Conservation (phyloP, 495 filamentous ascomycete species). For the Schizothecium vesticola region DNA sequence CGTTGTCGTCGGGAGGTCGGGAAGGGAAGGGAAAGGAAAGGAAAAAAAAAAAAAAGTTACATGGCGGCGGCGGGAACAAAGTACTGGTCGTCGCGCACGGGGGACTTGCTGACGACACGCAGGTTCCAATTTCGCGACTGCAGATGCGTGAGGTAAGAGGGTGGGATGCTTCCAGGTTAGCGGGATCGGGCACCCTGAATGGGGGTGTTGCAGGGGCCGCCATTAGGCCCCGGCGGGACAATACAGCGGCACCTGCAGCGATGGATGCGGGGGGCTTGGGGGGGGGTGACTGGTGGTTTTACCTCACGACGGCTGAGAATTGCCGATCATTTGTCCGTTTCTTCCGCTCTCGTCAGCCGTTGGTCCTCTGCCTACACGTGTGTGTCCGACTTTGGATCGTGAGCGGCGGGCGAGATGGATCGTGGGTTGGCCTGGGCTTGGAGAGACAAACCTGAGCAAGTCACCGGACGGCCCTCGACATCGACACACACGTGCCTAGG, state of each 20-base stretch:
- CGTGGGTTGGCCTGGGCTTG: too few species aligned
- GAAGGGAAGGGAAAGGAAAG: neutral
- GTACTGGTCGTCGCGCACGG: neutral
- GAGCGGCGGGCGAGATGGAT: too few species aligned
- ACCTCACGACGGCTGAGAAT: neutral
- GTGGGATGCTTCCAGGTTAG: neutral
- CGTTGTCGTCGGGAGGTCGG: too few species aligned
- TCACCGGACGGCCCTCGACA: neutral
- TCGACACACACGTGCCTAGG: too few species aligned
- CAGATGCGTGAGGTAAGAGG: neutral
- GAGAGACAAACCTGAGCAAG: too few species aligned
- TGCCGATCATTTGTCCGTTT: neutral
- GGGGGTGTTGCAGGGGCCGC: neutral
- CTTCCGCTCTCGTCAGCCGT: neutral
- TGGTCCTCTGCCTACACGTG: neutral
- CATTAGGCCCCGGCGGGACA: neutral
- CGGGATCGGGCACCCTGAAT: neutral
- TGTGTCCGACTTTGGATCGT: too few species aligned
- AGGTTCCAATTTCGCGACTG: conserved; percentile 8
- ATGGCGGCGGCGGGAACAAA: neutral
- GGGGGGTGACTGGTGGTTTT: neutral
- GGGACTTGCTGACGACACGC: neutral
- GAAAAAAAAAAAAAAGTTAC: neutral
- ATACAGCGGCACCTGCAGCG: neutral
- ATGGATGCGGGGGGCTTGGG: neutral